Conservation (phyloP, 2,329 filamentous ascomycete genomes). For the Lomentospora prolificans region DNA sequence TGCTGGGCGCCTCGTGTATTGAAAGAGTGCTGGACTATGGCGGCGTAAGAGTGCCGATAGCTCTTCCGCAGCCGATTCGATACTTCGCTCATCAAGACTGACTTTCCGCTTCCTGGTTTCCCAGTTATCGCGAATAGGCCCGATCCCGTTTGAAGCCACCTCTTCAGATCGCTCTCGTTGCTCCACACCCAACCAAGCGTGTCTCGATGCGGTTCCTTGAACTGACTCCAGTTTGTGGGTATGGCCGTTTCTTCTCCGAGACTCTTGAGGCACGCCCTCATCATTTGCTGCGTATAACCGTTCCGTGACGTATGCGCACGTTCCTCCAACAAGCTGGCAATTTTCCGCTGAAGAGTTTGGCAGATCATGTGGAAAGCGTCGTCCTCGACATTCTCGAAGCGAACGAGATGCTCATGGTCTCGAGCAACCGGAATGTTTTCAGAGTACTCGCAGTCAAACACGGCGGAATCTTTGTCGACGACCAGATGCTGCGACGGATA, state of each 20-base stretch:
- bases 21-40: not conserved
- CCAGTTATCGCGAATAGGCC: conserved; percentile 9
- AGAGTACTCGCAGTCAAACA: conserved; percentile 9
- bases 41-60: not conserved
- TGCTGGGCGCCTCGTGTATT: not conserved
- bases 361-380: not conserved
- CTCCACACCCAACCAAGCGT: not conserved
- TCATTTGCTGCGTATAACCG: not conserved
- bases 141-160: conserved; percentile 7
- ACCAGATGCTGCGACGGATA: conserved; percentile 7
- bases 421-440: conserved; percentile 11
- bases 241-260: not conserved
- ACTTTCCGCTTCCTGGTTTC: conserved; percentile 13
- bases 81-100: conserved; percentile 11
- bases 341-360: not conserved
- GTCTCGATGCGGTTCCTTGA: not conserved
- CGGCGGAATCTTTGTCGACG: conserved; percentile 12
- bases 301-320: not conserved
- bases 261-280: not conserved
- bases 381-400: conserved; percentile 9
- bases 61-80: conserved; percentile 4
- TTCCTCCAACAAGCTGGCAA: not conserved
- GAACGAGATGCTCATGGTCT: conserved; percentile 11
- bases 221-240: not conserved
- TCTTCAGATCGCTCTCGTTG: not conserved